These are phyloP conservation scores for Rosa lucieae DNA, from an alignment of 306 rosid species.

Conservation along the genomic window DNA sequence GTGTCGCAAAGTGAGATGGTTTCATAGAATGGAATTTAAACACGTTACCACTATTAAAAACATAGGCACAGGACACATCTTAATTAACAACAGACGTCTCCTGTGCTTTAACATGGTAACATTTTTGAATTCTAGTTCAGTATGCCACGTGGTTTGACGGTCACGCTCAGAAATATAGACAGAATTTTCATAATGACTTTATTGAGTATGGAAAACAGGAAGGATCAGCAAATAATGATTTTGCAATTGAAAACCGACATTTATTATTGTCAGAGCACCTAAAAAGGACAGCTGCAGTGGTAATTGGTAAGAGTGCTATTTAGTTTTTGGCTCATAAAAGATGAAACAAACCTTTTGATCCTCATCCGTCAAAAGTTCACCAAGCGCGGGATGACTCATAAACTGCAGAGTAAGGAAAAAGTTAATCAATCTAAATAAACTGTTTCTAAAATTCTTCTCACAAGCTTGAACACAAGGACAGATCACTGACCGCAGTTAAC, in stretches of 20 bases:
- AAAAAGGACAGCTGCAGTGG: neutral
- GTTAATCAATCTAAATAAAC: neutral
- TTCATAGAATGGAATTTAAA: neutral
- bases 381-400: constrained; percentile 73
- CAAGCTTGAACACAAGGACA: neutral
- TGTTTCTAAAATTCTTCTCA: neutral
- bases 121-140: neutral
- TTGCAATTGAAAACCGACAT: neutral
- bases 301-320: neutral
- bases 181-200: neutral
- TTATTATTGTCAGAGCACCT: neutral
- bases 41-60: neutral
- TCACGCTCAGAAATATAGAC: neutral
- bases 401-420: constrained; percentile 42
- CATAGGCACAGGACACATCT: neutral
- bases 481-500: constrained; percentile 77
- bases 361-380: constrained; percentile 72
- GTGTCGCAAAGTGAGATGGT: neutral
- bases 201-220: neutral
- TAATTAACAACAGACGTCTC: neutral
- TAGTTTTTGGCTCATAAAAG: neutral
- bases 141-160: neutral
- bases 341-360: constrained; percentile 70
- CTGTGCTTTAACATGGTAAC: neutral
- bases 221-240: neutral